Base-by-base conservation (phyloP, 2,329 filamentous ascomycete species). In the Blumeria graminis region DNA sequence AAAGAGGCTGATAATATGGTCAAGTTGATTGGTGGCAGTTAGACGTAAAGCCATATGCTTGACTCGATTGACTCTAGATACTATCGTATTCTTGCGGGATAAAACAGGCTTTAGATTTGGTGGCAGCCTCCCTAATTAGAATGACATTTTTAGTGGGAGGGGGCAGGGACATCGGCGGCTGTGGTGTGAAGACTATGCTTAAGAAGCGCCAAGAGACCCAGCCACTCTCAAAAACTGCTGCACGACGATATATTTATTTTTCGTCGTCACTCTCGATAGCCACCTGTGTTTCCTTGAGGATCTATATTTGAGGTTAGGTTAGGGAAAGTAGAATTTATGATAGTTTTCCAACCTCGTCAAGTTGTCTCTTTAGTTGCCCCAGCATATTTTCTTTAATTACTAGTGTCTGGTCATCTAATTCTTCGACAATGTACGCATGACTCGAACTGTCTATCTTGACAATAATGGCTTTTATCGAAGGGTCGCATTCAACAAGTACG, bases 391-490 rank as follows among this genome's bases (percentile, higher is more conserved):
- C 81, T 68, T 87, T 86, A 57, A 89, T 77, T 3, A 90, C 73
- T 0, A 87, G 72, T 57, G 82, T 81, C 66, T 84, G 77, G 58
- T 89, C 84, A 68, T 89, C 84, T 1, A 89, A 75, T 60, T 88
- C 83, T 63, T 88, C 83, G 60, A 88, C 84, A 65, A 90, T 84
- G 67, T 80, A 86, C 61, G 82, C 79, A 68, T 88, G 80, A 61
- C 76, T 74, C 57, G 77, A 72, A 63, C 72, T 76, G 68, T 90
- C 82, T 62, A 90, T 84, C 64, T 81, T 84, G 62, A 85, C 73
- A 64, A 90, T 82, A 71, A 89, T 87, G 60, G 85, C 84, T 69
- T 88, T 89, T 74, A 90, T 88, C 48, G 83, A 86, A n/a, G 85
- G 82, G 66, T 90, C 85, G 69, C 83, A 87, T 68, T 87, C 79